Percentiles rank a stretch among this genome's conserved stretches.
Conservation (phyloP, 306 rosid species). For the Quercus robur region DNA sequence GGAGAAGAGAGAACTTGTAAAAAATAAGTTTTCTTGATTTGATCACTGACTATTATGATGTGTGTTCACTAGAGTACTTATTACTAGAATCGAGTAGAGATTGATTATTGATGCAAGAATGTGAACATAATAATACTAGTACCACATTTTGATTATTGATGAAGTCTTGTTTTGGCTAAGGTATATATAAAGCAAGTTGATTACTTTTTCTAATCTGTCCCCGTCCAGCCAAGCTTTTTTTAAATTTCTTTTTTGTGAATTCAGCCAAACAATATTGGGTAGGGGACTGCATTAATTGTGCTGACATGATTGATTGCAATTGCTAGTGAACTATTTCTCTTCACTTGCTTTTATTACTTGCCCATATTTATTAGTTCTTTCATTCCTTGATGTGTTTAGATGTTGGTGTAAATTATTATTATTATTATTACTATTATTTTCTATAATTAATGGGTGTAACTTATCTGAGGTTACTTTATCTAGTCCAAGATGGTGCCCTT, state of each 20-base stretch:
- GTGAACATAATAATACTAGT: background rate
- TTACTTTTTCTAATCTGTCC: no score
- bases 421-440: no score
- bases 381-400: slow-evolving; percentile 1
- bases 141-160: background rate
- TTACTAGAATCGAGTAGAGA: background rate
- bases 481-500: background rate
- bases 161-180: background rate
- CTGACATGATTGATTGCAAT: background rate
- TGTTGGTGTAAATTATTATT: background rate
- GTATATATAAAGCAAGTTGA: background rate
- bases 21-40: no score
- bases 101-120: background rate
- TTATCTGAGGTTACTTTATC: slow-evolving; percentile 2
- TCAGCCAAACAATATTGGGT: background rate
- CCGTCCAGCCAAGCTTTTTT: no score
- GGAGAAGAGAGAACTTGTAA: no score
- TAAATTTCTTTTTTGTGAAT: no score
- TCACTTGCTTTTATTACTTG: background rate
- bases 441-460: background rate
- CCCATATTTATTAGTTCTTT: background rate
- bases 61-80: background rate
- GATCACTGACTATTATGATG: no score
- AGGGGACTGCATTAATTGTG: background rate
- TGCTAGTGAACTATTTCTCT: background rate